Conservation (phyloP, 495 filamentous ascomycete genomes). For the Halenospora varia region DNA sequence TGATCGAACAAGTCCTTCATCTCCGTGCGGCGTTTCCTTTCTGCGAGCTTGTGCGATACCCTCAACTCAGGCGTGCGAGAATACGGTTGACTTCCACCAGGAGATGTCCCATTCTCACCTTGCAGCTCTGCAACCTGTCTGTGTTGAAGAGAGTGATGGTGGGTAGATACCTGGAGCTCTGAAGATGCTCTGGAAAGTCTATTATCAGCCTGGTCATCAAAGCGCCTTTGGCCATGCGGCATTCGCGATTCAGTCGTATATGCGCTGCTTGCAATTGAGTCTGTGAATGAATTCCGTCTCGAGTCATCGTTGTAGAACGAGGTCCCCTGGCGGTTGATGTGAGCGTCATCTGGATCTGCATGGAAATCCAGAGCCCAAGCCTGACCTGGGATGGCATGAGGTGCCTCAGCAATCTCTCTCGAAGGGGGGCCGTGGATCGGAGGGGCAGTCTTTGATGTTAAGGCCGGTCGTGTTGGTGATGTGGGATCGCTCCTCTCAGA, state of each 20-base stretch:
- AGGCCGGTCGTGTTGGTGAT: constrained; percentile 41
- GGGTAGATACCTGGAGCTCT: constrained; percentile 33
- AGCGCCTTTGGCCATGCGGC: constrained; percentile 65
- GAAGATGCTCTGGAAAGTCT: constrained; percentile 20
- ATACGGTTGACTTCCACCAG: constrained; percentile 67
- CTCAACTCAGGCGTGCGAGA: constrained; percentile 93
- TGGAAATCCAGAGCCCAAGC: constrained; percentile 66
- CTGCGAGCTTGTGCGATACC: constrained; percentile 92
- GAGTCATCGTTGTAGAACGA: constrained; percentile 56
- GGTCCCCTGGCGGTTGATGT: constrained; percentile 26
- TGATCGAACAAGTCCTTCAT: constrained; percentile 98
- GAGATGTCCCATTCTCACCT: constrained; percentile 46
- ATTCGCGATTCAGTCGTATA: constrained; percentile 67
- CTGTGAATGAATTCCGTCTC: constrained; percentile 66
- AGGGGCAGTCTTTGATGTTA: constrained; percentile 56
- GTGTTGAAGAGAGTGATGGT: constrained; percentile 75
- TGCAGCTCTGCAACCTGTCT: constrained; percentile 65
- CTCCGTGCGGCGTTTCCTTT: constrained; percentile 91
- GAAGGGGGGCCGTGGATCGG: constrained; percentile 72
- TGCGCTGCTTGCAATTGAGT: constrained; percentile 69
- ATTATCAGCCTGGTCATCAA: constrained; percentile 41
- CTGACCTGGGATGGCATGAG: constrained; percentile 76
- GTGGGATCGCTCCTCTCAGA: constrained; percentile 40
- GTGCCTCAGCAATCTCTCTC: constrained; percentile 74
- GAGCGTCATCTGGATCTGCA: constrained; percentile 35